These are phyloP conservation scores for Trypanosomatidae sp. DNA, from an alignment of 208 protist genomes.

Conservation along the genomic window DNA sequence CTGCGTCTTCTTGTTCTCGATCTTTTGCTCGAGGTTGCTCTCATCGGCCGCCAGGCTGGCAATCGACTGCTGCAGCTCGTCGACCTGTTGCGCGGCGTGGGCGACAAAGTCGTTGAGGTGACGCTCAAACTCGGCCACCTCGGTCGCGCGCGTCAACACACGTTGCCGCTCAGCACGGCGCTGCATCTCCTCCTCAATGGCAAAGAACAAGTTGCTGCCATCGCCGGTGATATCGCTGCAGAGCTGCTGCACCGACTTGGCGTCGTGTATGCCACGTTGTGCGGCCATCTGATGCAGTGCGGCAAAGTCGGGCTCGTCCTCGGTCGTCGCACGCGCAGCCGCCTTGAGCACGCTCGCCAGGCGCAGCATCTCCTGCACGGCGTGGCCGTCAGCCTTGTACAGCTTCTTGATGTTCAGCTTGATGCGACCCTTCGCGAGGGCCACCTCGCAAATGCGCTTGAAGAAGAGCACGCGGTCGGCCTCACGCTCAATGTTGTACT, in stretches of 20 bases:
- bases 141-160: constrained; percentile 70
- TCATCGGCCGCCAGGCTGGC: constrained; percentile 81
- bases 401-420: constrained; percentile 93
- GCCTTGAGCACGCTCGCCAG: constrained; percentile 84
- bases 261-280: constrained; percentile 70
- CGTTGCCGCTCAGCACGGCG: constrained; percentile 56
- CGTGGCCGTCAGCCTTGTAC: constrained; percentile 91
- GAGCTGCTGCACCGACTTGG: constrained; percentile 79
- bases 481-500: constrained; percentile 84
- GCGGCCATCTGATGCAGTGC: constrained; percentile 74
- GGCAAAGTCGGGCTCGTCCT: constrained; percentile 64
- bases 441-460: constrained; percentile 82
- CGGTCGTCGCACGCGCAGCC: constrained; percentile 62
- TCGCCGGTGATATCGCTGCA: constrained; percentile 83
- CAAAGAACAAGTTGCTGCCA: constrained; percentile 81
- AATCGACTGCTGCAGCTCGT: constrained; percentile 74
- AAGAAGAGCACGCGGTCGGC: constrained; percentile 88
- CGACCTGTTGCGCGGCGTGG: constrained; percentile 62
- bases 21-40: constrained; percentile 89
- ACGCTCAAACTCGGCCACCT: constrained; percentile 88
- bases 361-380: constrained; percentile 94
- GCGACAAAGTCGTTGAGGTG: constrained; percentile 65
- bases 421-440: constrained; percentile 75
- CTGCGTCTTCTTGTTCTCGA: constrained; percentile 92
- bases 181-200: constrained; percentile 73